These are phyloP conservation scores for Kappamyces sp. DNA, from an alignment of 192 early-diverging fungal species.

Conservation along the genomic window DNA sequence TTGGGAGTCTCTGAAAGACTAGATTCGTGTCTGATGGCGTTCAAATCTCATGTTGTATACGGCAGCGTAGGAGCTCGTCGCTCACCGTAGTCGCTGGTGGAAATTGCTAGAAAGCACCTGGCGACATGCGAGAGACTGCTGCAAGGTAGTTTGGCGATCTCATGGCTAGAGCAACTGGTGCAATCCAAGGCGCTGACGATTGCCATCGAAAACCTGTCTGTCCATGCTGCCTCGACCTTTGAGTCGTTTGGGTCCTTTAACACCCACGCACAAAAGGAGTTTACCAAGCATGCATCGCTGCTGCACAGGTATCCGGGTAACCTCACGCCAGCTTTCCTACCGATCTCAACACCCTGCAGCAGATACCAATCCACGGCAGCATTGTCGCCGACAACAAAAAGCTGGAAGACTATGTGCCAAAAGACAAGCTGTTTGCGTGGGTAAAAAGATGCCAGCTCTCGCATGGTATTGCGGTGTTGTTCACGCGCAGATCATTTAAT, in stretches of 20 bases:
- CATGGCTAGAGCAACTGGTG: conserved; percentile 28
- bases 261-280: conserved; percentile 33
- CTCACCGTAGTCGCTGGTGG: neutral
- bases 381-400: conserved; percentile 23
- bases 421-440: conserved; percentile 35
- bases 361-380: conserved; percentile 35
- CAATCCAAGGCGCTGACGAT: conserved; percentile 29
- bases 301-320: conserved; percentile 26
- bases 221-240: conserved; percentile 18
- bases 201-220: conserved; percentile 29
- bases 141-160: neutral
- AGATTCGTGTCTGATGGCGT: neutral
- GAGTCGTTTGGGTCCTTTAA: conserved; percentile 29
- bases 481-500: conserved; percentile 24
- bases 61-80: neutral
- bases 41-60: conserved; percentile 7
- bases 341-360: conserved; percentile 36
- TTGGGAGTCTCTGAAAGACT: neutral
- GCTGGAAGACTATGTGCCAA: conserved; percentile 38
- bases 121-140: conserved; percentile 4
- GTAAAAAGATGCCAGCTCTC: conserved; percentile 36
- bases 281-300: conserved; percentile 28
- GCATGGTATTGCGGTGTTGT: conserved; percentile 22
- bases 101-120: conserved; percentile 3
- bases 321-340: conserved; percentile 30